A percentile compares a stretch with the other conserved stretches of the same genome.
Conservation (phyloP, 1,139 yeast species). For the Suhomyces guaymorum region DNA sequence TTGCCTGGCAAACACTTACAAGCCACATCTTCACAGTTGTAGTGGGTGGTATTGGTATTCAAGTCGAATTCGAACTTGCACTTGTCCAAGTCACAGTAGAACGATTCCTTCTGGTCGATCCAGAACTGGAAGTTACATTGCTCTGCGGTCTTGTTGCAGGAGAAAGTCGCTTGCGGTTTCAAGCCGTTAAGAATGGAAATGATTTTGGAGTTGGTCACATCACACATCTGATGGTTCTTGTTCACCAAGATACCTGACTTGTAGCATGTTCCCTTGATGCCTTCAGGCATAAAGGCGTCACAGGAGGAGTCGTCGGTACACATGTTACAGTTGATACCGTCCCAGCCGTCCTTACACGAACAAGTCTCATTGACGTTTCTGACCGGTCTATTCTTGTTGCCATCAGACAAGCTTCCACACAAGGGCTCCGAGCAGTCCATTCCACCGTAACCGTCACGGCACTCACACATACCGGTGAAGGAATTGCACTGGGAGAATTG, state of each 20-base stretch:
- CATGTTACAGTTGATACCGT: constrained; percentile 88
- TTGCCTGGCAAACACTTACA: constrained; percentile 90
- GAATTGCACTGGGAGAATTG: constrained; percentile 87
- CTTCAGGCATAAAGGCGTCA: constrained; percentile 86
- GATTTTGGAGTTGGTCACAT: constrained; percentile 87
- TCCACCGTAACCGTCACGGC: constrained; percentile 92
- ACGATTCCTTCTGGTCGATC: constrained; percentile 88
- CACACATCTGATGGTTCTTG: constrained; percentile 85
- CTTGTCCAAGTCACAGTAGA: constrained; percentile 75
- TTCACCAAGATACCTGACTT: constrained; percentile 83
- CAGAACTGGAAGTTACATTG: constrained; percentile 91
- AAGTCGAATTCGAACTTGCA: constrained; percentile 73
- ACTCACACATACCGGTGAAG: constrained; percentile 87
- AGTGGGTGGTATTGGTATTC: constrained; percentile 66
- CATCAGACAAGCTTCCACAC: constrained; percentile 78
- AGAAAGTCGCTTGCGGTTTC: constrained; percentile 88
- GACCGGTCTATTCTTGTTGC: constrained; percentile 63
- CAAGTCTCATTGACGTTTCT: constrained; percentile 56
- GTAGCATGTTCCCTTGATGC: constrained; percentile 84
- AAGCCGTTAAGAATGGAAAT: constrained; percentile 75
- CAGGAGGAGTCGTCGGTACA: constrained; percentile 76
- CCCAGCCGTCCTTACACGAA: constrained; percentile 83
- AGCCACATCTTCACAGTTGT: constrained; percentile 70
- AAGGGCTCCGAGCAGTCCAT: constrained; percentile 86
- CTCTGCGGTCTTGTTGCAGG: constrained; percentile 69